Evolutionary conservation across 1,284 basidiomycete species (phyloP).

Genomic region (Fomitopsis schrenkii): DNA sequence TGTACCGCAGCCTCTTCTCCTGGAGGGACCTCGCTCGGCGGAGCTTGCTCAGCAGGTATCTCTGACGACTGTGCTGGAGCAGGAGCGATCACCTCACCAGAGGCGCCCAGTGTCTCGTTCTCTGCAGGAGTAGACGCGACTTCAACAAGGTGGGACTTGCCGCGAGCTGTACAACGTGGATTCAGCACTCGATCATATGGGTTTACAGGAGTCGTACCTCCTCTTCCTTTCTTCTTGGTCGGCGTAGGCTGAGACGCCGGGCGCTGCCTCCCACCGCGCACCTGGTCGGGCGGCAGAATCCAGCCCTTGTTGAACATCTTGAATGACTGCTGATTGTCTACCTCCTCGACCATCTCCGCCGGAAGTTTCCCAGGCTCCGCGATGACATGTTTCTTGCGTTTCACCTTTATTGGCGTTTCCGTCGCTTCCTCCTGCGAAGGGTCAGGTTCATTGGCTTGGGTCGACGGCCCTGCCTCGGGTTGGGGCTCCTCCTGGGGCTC

Average conservation of each 20-base stretch:
- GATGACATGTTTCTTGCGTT: conserved; percentile 13
- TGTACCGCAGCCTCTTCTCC: not conserved
- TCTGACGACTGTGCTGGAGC: not conserved
- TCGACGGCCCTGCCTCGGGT: conserved; percentile 29
- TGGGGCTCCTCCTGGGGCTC: conserved; percentile 19
- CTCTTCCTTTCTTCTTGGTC: conserved; percentile 48
- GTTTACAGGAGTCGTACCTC: conserved; percentile 32
- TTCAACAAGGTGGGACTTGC: conserved; percentile 45
- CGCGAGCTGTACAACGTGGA: conserved; percentile 30
- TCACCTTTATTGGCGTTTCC: not conserved
- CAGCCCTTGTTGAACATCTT: conserved; percentile 84
- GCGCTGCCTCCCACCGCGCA: conserved; percentile 48
- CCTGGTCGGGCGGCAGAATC: conserved; percentile 78
- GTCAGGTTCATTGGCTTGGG: not conserved
- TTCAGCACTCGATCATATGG: not conserved
- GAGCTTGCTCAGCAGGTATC: not conserved
- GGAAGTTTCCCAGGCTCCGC: conserved; percentile 27
- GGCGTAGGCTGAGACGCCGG: conserved; percentile 38
- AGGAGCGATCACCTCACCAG: not conserved
- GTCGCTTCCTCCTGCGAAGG: conserved; percentile 6
- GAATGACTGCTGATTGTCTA: conserved; percentile 76
- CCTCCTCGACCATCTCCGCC: conserved; percentile 58
- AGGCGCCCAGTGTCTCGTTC: conserved; percentile 32
- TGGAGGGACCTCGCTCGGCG: not conserved
- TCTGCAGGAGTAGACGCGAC: conserved; percentile 47